Evolutionary conservation across 2,329 filamentous ascomycete species (phyloP).

Genomic region (Aspergillus sclerotialis): DNA sequence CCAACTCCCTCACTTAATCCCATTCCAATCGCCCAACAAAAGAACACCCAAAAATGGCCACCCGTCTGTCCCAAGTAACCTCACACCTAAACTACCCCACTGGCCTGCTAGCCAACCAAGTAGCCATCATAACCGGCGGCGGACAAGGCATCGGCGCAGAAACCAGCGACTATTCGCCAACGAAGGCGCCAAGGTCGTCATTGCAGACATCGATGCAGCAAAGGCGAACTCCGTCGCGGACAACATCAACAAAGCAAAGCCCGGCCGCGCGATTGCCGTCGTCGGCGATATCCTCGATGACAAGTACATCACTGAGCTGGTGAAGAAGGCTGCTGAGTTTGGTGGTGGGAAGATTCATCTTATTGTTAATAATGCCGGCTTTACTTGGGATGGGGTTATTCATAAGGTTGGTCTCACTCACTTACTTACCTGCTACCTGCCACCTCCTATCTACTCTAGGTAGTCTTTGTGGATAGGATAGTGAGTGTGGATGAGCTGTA

Average conservation of each 20-base stretch:
- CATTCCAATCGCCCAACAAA: conserved; percentile 2
- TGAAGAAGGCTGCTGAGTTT: conserved; percentile 69
- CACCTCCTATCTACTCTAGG: not conserved
- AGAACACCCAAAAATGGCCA: conserved; percentile 28
- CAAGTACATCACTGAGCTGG: conserved; percentile 63
- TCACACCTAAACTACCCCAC: conserved; percentile 75
- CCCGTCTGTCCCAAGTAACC: conserved; percentile 63
- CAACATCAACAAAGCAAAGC: conserved; percentile 58
- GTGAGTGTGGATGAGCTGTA: not conserved
- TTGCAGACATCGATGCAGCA: conserved; percentile 76
- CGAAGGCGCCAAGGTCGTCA: conserved; percentile 76
- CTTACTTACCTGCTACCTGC: conserved; percentile 1
- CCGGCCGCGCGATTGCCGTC: conserved; percentile 63
- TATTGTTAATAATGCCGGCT: conserved; percentile 86
- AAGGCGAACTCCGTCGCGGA: conserved; percentile 65
- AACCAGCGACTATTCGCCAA: conserved; percentile 72
- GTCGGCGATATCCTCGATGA: conserved; percentile 69
- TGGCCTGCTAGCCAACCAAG: conserved; percentile 70
- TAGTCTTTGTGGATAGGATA: not conserved
- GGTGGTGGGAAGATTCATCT: conserved; percentile 83
- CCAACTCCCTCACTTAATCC: no score
- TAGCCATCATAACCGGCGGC: conserved; percentile 79
- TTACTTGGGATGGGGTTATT: conserved; percentile 88
- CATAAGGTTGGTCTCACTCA: conserved; percentile 58
- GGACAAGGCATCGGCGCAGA: conserved; percentile 87